These are phyloP conservation scores for Vachellia collinsii DNA, from an alignment of 306 rosid genomes.

Conservation along the genomic window DNA sequence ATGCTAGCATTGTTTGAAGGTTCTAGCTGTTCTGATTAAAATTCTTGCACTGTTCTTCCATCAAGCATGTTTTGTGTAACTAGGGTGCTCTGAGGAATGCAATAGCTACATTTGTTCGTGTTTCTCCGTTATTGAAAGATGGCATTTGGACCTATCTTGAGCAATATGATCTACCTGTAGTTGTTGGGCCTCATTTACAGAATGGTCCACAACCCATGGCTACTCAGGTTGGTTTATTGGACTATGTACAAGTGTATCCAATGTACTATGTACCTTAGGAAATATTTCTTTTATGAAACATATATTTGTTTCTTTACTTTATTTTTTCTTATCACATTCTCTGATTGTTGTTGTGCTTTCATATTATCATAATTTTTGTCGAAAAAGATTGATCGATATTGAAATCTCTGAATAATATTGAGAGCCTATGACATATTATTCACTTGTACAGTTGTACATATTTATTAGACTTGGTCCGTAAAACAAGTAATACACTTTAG, in stretches of 20 bases:
- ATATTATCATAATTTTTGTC: not conserved
- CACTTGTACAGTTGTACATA: not conserved
- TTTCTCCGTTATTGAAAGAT: conserved; percentile 78
- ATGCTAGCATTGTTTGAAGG: conserved; percentile 22
- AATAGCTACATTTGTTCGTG: conserved; percentile 70
- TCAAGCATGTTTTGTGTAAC: conserved; percentile 23
- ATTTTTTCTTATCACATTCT: not conserved
- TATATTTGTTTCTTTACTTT: not conserved
- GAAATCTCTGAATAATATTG: not conserved
- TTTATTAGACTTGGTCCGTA: not conserved
- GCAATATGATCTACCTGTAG: conserved; percentile 96
- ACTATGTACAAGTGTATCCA: conserved; percentile 16
- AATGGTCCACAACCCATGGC: conserved; percentile 64
- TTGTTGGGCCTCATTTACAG: conserved; percentile 74
- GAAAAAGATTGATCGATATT: not conserved
- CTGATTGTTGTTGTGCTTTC: not conserved
- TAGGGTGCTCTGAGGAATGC: conserved; percentile 97
- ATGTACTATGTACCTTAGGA: not conserved
- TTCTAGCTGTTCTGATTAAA: conserved; percentile 22
- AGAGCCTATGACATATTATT: not conserved
- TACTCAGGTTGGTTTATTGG: conserved; percentile 64
- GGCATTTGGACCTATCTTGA: conserved; percentile 92
- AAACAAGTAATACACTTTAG: not conserved
- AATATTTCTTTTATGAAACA: not conserved
- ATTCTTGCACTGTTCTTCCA: conserved; percentile 39